phyloP scores from a whole-genome alignment of 2,329 filamentous ascomycete species.

The Parastagonospora avenae region DNA sequence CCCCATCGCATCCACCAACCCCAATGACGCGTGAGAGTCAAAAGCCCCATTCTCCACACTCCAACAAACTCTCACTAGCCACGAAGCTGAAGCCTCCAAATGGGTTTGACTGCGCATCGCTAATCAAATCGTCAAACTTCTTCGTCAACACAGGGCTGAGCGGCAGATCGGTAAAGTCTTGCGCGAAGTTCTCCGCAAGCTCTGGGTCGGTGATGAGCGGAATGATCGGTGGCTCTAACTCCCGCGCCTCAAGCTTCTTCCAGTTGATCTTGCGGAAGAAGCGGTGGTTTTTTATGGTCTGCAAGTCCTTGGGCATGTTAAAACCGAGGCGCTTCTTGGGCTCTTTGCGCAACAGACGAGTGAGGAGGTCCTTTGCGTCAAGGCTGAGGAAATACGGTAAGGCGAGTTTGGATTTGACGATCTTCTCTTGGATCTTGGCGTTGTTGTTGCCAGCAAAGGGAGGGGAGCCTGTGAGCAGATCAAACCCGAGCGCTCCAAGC shows the following conservation, averaged over 20 bases:
- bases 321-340: conserved; percentile 86
- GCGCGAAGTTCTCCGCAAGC: conserved; percentile 92
- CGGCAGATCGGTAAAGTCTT: conserved; percentile 86
- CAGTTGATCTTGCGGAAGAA: conserved; percentile 99
- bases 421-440: conserved; percentile 94
- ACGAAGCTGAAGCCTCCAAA: conserved; percentile 62
- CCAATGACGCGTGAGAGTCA: conserved; percentile 15
- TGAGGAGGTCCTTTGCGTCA: conserved; percentile 93
- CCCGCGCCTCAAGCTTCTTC: conserved; percentile 80
- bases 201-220: conserved; percentile 95
- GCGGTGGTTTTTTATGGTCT: conserved; percentile 84
- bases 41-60: conserved; percentile 41
- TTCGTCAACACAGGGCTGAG: conserved; percentile 69
- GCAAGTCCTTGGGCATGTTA: conserved; percentile 86
- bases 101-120: conserved; percentile 49
- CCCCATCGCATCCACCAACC: background rate
- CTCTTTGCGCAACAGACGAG: conserved; percentile 87
- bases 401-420: conserved; percentile 86
- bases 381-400: conserved; percentile 89
- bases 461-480: conserved; percentile 88
- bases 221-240: conserved; percentile 86
- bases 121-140: conserved; percentile 33
- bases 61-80: conserved; percentile 57
- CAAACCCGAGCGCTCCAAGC: conserved; percentile 87
- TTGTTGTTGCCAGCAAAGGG: conserved; percentile 92